Evolutionary conservation across 495 filamentous ascomycete species (phyloP).

Genomic region (Articulospora tetracladia): DNA sequence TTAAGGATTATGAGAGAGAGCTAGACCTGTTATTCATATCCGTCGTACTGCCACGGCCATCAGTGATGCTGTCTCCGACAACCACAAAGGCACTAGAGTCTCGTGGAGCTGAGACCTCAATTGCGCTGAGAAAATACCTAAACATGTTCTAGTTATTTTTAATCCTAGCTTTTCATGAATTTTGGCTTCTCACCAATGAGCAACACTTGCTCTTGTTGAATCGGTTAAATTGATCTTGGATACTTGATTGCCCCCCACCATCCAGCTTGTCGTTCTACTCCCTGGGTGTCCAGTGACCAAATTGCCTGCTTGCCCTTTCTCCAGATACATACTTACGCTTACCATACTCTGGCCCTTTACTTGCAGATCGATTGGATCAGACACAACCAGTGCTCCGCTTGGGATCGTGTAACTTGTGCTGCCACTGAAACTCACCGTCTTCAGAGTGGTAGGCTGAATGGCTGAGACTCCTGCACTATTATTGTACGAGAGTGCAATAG

Average conservation of each 20-base stretch:
- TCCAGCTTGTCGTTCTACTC: slow-evolving; percentile 60
- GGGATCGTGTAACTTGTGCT: slow-evolving; percentile 49
- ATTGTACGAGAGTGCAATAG: slow-evolving; percentile 49
- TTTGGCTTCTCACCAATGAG: slow-evolving; percentile 39
- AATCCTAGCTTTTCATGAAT: no score
- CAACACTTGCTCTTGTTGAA: slow-evolving; percentile 27
- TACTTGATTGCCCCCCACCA: slow-evolving; percentile 51
- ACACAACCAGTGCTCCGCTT: slow-evolving; percentile 53
- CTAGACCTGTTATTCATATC: slow-evolving; percentile 62
- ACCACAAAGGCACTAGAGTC: slow-evolving; percentile 48
- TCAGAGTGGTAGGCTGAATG: slow-evolving; percentile 47
- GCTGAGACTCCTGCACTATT: slow-evolving; percentile 37
- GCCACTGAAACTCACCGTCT: slow-evolving; percentile 54
- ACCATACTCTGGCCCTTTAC: slow-evolving; percentile 45
- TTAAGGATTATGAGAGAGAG: not conserved
- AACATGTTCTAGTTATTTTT: no score
- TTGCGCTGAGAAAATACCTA: slow-evolving; percentile 49
- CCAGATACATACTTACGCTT: slow-evolving; percentile 56
- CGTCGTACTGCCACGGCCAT: slow-evolving; percentile 60
- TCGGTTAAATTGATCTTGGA: slow-evolving; percentile 41
- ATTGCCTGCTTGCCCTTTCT: slow-evolving; percentile 49
- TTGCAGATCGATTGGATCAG: slow-evolving; percentile 58
- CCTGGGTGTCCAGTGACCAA: slow-evolving; percentile 65
- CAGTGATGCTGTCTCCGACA: slow-evolving; percentile 73
- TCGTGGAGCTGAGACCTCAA: slow-evolving; percentile 53